These are phyloP conservation scores for Datisca glomerata DNA, from an alignment of 306 rosid genomes.

Conservation along the genomic window DNA sequence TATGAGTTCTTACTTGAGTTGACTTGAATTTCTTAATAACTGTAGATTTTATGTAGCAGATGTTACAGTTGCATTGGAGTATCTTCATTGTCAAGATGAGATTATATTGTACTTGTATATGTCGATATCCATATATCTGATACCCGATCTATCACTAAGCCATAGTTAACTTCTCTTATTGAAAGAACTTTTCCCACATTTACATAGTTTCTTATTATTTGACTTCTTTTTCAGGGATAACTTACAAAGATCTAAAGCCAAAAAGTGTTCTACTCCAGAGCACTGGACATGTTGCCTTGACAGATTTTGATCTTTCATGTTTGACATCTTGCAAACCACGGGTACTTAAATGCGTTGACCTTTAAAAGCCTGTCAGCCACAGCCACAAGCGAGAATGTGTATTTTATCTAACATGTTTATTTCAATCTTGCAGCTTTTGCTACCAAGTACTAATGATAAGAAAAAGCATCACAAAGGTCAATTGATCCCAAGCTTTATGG, in stretches of 20 bases:
- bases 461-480: too few relatives aligned
- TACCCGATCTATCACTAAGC: too few relatives aligned
- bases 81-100: slow-evolving; percentile 97
- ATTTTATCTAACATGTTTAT: too few relatives aligned
- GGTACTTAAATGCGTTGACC: slow-evolving; percentile 20
- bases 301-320: slow-evolving; percentile 93
- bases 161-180: too few relatives aligned
- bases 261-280: slow-evolving; percentile 83
- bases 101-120: slow-evolving; percentile 15
- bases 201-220: not conserved
- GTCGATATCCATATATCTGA: too few relatives aligned
- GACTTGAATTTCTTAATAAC: not conserved
- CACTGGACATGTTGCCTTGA: slow-evolving; percentile 63
- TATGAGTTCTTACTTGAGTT: not conserved
- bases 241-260: slow-evolving; percentile 92
- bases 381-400: slow-evolving; percentile 21
- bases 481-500: too few relatives aligned
- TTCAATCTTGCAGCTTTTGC: too few relatives aligned
- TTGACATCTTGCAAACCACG: slow-evolving; percentile 90
- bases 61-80: slow-evolving; percentile 82
- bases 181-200: not conserved
- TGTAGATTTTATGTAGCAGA: slow-evolving; percentile 85
- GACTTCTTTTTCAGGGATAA: slow-evolving; percentile 52
- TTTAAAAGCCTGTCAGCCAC: not conserved
- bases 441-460: too few relatives aligned